Evolutionary conservation across 306 rosid genomes (phyloP), one percentile per base, ranked within the genome.

Genomic region (Prunus fruticosa): DNA sequence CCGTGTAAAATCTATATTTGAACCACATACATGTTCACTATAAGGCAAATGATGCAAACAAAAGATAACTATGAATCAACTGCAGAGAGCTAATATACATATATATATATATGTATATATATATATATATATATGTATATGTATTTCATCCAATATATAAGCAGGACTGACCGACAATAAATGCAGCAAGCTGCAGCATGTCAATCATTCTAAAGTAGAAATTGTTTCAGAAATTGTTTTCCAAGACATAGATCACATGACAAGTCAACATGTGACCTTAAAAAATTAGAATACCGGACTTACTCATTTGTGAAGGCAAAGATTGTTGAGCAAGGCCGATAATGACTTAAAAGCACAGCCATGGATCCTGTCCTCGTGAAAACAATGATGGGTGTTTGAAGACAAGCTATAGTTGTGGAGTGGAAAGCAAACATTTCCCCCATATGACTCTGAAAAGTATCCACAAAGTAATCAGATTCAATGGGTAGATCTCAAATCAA

Each of bases 301-400:
- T 84, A 95, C 98, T 90, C 91, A 69, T 95, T 93, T 68, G 98
- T 95, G 91, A 95, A 95, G 81, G 98, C 97, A 87, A 95, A 95
- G 82, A 90, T 89, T 69, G 97, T 90, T 54, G 97, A 95, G 86
- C 72, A 56, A 69, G 98, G 97, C 64, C 89, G 86, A 76, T 92
- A 95, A 76, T 95, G 97, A 79, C 99, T 95, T 83, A 95, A 84
- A 76, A 90, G 86, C 71, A 90, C 69, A 71, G 97, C 97, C 97
- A 95, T 92, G 83, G 99, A 95, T 72, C 98, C 97, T 13, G 97
- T 92, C 89, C 91, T 87, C 61, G 99, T 95, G 83, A 95, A 95
- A 85, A 95, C 99, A 28, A 95, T 89, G 76, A 84, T 79, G 63
- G 98, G 90, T 77, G 90, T 88, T 58, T 85, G 79, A 20, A 95